phyloP scores from a whole-genome alignment of 176 grass and related monocot genomes.

The Aegilops tauschii region DNA sequence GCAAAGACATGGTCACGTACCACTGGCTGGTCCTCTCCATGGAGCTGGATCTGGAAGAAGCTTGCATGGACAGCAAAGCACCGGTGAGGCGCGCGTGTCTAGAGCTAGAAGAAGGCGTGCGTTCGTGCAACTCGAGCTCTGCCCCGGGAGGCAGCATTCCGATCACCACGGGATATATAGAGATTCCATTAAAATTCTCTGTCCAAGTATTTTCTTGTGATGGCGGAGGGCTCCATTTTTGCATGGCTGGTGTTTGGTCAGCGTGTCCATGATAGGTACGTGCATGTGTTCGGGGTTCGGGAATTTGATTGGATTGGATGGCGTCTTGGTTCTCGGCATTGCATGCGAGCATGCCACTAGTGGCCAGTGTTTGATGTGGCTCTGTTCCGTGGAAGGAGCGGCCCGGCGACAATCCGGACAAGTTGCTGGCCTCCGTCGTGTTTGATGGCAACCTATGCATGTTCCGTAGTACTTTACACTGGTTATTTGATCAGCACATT shows the following conservation, averaged over 20 bases:
- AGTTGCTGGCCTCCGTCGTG: not conserved
- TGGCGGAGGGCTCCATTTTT: not conserved
- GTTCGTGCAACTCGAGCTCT: not conserved
- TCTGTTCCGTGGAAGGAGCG: not conserved
- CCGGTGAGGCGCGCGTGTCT: not conserved
- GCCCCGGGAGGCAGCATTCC: not conserved
- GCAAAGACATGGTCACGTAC: slow-evolving; percentile 17
- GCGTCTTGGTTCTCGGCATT: not conserved
- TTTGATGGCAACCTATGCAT: not conserved
- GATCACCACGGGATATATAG: slow-evolving; percentile 5
- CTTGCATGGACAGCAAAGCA: not conserved
- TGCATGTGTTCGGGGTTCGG: not conserved
- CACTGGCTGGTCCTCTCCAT: slow-evolving; percentile 79
- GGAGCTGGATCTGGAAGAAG: not conserved
- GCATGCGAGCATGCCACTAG: not conserved
- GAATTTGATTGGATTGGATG: slow-evolving; percentile 12
- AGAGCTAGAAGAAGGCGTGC: not conserved
- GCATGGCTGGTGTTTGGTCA: not conserved
- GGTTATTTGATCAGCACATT: not conserved
- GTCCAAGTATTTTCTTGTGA: not conserved
- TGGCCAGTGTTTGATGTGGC: not conserved
- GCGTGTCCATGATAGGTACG: not conserved
- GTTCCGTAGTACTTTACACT: not conserved
- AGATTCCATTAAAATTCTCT: not conserved
- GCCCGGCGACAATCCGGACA: not conserved